Base-by-base conservation (phyloP, 306 rosid species). In the Comarum palustre region DNA sequence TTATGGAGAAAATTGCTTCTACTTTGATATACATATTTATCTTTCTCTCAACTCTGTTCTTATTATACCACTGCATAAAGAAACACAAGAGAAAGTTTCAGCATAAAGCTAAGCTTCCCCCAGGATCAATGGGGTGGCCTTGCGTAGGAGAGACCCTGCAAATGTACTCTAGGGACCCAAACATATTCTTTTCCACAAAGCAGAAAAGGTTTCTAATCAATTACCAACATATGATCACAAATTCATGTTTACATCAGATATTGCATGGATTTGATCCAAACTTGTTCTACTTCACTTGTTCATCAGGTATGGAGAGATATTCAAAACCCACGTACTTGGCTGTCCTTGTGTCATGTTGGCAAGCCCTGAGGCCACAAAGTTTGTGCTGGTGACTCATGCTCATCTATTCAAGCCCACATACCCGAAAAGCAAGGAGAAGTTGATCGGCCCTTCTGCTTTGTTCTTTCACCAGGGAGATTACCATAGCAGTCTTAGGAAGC, bases 111-210 rank as follows among this genome's bases (percentile, higher is more conserved):
- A 82, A 86, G 76, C 93, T 89, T 68, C 97, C 98, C 29, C 97
- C 98, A 2, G 98, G 98, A 27, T 89, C 96, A 77, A 77, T 89
- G 93, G 98, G 98, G 27, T 87, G 91, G 96, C 97, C 97, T 77
- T 89, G 73, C 47, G 38, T 90, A 0, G 97, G 96, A 63, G 90
- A 93, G 64, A 93, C 97, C 19, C 86, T 86, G 32, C 96, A 88
- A 66, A 94, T 92, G 70, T 93, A 93, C 46, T 93, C 98, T 54
- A 86, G 80, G 58, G 88, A 90, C 78, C 98, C 98, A 17, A 83
- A 84, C 68, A 50, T 84, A 71, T 90, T 93, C 84, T 93, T 90
- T 70, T 63, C 92, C 43, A 51, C 89, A 13, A 93, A 89, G 79
- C 97, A 93, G 42, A 83, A 81, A 79, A 93, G 93, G 98, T 91